Evolutionary conservation across 2,329 filamentous ascomycete genomes (phyloP).

Genomic region (Pseudopyricularia javanii): DNA sequence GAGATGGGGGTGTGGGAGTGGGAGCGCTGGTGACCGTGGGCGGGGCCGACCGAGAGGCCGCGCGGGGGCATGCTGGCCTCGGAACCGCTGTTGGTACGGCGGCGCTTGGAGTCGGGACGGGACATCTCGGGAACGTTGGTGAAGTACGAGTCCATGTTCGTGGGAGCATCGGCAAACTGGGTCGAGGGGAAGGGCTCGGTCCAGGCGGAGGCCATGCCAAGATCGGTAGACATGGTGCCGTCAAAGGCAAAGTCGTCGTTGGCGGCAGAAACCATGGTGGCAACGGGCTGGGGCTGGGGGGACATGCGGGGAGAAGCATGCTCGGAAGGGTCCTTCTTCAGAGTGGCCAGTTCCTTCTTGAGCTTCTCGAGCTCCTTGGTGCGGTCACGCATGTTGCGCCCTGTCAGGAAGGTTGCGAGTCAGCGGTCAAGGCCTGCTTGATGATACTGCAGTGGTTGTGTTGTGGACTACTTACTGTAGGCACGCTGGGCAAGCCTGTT

Average conservation of each 20-base stretch:
- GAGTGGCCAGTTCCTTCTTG: conserved; percentile 3
- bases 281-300: neutral
- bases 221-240: conserved; percentile 1
- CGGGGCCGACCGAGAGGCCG: neutral
- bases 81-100: neutral
- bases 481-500: conserved; percentile 4
- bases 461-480: conserved; percentile 1
- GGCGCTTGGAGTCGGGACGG: conserved; percentile 1
- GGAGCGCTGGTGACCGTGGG: conserved; percentile 1
- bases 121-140: neutral
- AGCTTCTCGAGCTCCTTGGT: conserved; percentile 4
- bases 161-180: neutral
- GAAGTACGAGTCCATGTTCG: conserved; percentile 3
- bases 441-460: neutral
- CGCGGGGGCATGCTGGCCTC: neutral
- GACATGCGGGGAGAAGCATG: neutral
- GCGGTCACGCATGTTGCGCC: conserved; percentile 4
- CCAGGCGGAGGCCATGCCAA: neutral
- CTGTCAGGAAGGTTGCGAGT: neutral
- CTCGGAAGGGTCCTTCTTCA: neutral
- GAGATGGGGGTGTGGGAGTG: conserved; percentile 3
- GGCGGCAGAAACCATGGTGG: neutral
- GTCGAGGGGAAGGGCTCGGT: conserved; percentile 4
- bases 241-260: conserved; percentile 2
- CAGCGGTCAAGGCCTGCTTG: neutral